phyloP scores from a whole-genome alignment of 2,329 filamentous ascomycete species.

The Hypoxylon sp. region DNA sequence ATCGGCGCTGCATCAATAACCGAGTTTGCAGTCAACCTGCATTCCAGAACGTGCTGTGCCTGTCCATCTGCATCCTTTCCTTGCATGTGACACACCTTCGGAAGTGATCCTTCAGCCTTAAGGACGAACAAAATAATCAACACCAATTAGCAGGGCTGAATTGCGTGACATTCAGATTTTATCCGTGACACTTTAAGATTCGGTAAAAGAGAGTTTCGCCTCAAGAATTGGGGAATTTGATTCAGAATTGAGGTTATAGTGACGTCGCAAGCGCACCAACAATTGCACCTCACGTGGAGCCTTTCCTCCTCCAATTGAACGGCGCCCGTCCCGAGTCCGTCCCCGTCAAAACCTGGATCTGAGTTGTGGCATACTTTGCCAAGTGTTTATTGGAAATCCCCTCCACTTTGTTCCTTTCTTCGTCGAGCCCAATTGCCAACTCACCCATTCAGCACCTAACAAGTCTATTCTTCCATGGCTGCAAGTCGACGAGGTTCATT shows the following conservation, averaged over 20 bases:
- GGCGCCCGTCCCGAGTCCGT: constrained; percentile 16
- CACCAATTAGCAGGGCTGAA: neutral
- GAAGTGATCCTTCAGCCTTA: constrained; percentile 42
- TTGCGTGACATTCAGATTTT: neutral
- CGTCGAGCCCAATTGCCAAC: constrained; percentile 19
- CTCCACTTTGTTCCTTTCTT: constrained; percentile 17
- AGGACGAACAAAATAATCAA: constrained; percentile 29
- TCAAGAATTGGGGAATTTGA: constrained; percentile 1
- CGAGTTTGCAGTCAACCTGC: constrained; percentile 25
- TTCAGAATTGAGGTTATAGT: constrained; percentile 28
- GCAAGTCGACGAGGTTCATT: constrained; percentile 51
- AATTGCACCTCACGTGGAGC: constrained; percentile 35
- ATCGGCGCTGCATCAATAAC: neutral
- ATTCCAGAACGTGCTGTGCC: constrained; percentile 45
- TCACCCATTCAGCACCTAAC: constrained; percentile 5
- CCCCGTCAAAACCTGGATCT: constrained; percentile 13
- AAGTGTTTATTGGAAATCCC: constrained; percentile 23
- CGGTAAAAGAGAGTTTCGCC: neutral
- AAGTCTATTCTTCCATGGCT: constrained; percentile 32
- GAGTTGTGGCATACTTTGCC: constrained; percentile 21
- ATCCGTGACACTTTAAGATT: neutral
- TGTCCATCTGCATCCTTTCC: constrained; percentile 31
- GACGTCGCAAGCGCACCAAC: constrained; percentile 34
- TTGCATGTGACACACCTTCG: constrained; percentile 39
- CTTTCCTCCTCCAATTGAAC: constrained; percentile 34